A percentile compares a stretch with the other conserved stretches of the same genome.
These are phyloP conservation scores for Eucalyptus regnans DNA, from an alignment of 345 rosid genomes.

Conservation along the genomic window DNA sequence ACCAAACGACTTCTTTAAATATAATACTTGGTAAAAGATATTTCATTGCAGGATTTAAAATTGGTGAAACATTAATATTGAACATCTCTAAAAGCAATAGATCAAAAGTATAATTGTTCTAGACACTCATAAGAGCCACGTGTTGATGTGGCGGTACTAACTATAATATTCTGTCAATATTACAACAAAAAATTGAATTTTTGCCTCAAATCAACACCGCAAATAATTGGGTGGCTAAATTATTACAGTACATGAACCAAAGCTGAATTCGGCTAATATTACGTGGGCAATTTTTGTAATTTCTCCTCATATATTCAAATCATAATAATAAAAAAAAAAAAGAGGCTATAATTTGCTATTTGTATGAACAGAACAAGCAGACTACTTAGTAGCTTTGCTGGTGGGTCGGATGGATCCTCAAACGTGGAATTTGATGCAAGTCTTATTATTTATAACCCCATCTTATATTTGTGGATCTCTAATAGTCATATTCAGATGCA, in stretches of 20 bases:
- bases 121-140: neutral
- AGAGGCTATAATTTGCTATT: neutral
- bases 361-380: neutral
- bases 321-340: neutral
- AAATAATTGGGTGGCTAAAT: neutral
- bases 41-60: rapidly evolving
- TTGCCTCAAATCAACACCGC: neutral
- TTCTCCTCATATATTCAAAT: neutral
- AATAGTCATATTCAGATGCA: neutral
- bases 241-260: neutral
- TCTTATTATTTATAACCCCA: neutral
- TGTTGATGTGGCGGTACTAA: neutral
- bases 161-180: neutral
- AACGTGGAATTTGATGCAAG: neutral
- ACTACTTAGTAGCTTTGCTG: neutral
- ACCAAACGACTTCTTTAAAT: too few species aligned
- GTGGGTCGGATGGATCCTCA: neutral
- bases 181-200: neutral
- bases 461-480: neutral
- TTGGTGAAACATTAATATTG: rapidly evolving
- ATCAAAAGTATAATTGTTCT: neutral
- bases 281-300: neutral
- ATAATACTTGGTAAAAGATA: too few species aligned
- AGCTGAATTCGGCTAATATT: neutral
- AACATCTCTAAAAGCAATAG: neutral